Percentiles rank a stretch among this genome's conserved stretches.
phyloP scores from a whole-genome alignment of 164 flowering plant genomes.

The Santalum album region DNA sequence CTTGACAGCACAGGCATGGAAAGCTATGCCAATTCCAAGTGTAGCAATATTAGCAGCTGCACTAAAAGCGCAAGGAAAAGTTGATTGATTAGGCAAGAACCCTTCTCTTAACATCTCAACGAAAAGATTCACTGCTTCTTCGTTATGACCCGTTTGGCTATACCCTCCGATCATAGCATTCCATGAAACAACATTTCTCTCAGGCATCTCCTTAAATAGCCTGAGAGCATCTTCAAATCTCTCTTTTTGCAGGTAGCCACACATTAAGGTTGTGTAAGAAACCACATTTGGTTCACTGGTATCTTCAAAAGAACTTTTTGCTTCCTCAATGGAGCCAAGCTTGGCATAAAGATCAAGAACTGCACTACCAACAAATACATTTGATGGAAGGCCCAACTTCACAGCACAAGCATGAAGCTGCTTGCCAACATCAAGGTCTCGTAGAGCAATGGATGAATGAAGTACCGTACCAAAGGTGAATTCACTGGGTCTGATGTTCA shows the following conservation, averaged over 20 bases:
- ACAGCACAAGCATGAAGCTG: slow-evolving; percentile 53
- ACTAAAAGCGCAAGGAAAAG: slow-evolving; percentile 56
- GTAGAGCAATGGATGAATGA: slow-evolving; percentile 33
- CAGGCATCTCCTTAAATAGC: slow-evolving; percentile 54
- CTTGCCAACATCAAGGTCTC: slow-evolving; percentile 29
- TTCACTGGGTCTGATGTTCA: slow-evolving; percentile 49
- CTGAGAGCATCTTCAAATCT: slow-evolving; percentile 43
- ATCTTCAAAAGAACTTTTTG: slow-evolving; percentile 49
- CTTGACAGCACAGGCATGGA: slow-evolving; percentile 75
- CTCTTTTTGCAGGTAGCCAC: slow-evolving; percentile 47
- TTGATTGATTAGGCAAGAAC: slow-evolving; percentile 34
- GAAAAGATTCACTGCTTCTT: slow-evolving; percentile 70
- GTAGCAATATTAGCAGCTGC: slow-evolving; percentile 70
- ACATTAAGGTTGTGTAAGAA: slow-evolving; percentile 59
- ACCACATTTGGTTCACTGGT: slow-evolving; percentile 59
- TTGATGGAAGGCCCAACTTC: slow-evolving; percentile 43
- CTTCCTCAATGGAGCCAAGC: slow-evolving; percentile 39
- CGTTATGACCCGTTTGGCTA: slow-evolving; percentile 64
- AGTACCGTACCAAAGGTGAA: slow-evolving; percentile 58
- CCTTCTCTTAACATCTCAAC: slow-evolving; percentile 62
- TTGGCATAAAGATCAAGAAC: slow-evolving; percentile 51
- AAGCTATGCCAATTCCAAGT: slow-evolving; percentile 58
- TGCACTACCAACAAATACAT: slow-evolving; percentile 70
- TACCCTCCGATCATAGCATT: slow-evolving; percentile 80
- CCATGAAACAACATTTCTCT: slow-evolving; percentile 73